A percentile compares a stretch with the other conserved stretches of the same genome.
phyloP scores from a whole-genome alignment of 2,329 filamentous ascomycete species.

The Penicillium sp. region DNA sequence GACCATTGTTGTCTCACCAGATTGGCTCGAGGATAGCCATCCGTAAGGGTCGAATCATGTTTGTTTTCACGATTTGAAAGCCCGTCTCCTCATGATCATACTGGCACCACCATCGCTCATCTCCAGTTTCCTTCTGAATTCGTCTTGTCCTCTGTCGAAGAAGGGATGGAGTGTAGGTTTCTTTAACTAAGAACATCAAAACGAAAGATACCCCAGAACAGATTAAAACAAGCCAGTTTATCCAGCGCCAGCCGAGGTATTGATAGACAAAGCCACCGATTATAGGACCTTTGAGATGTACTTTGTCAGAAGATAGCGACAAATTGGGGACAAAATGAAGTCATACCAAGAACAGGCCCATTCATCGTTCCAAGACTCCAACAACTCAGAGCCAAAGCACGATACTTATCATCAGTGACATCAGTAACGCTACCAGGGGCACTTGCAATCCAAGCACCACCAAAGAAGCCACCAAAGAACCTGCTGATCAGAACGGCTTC shows the following conservation, averaged over 20 bases:
- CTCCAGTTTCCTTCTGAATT: slow-evolving; percentile 61
- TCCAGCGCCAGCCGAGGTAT: slow-evolving; percentile 74
- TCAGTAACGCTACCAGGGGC: slow-evolving; percentile 75
- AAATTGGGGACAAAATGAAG: neutral
- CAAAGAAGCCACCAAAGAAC: slow-evolving; percentile 50
- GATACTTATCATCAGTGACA: slow-evolving; percentile 69
- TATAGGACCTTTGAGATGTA: slow-evolving; percentile 14
- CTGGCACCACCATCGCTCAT: slow-evolving; percentile 67
- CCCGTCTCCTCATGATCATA: slow-evolving; percentile 66
- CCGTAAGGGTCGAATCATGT: slow-evolving; percentile 68
- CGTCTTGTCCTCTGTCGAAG: slow-evolving; percentile 61
- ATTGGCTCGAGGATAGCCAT: slow-evolving; percentile 68
- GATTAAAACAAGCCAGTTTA: slow-evolving; percentile 73
- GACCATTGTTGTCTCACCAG: slow-evolving; percentile 51
- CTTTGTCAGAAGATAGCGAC: slow-evolving; percentile 15
- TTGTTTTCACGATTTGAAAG: slow-evolving; percentile 59
- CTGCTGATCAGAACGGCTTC: slow-evolving; percentile 16
- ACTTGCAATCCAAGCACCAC: slow-evolving; percentile 72
- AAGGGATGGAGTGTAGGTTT: slow-evolving; percentile 71
- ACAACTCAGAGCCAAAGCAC: slow-evolving; percentile 74
- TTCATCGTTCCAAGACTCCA: slow-evolving; percentile 78
- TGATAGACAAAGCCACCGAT: slow-evolving; percentile 46
- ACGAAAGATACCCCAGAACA: slow-evolving; percentile 60
- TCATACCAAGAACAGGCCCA: slow-evolving; percentile 48
- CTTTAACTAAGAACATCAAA: slow-evolving; percentile 59